These are phyloP conservation scores for Eimeria tenella DNA, from an alignment of 169 alveolate species.

Conservation along the genomic window DNA sequence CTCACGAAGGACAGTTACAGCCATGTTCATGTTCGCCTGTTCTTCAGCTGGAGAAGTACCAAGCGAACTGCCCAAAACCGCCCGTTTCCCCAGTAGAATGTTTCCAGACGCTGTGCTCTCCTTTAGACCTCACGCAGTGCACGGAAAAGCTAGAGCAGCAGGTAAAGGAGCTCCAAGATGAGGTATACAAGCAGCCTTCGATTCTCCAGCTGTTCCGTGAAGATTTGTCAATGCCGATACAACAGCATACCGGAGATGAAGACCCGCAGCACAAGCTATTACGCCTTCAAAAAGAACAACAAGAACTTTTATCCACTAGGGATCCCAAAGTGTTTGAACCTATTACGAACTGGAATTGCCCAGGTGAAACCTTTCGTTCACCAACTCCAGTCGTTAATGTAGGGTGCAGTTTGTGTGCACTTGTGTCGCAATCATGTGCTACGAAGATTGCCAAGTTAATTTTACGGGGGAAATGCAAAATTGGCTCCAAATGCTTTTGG, in stretches of 20 bases:
- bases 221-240: neutral
- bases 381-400: no score
- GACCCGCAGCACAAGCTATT: conserved; percentile 47
- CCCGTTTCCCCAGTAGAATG: conserved; percentile 53
- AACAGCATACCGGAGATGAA: neutral
- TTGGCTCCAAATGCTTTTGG: neutral
- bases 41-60: conserved; percentile 66
- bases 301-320: neutral
- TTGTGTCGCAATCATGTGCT: neutral
- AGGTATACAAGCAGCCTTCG: conserved; percentile 17
- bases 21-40: neutral
- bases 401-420: neutral
- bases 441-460: neutral
- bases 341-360: conserved; percentile 52
- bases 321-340: conserved; percentile 43
- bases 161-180: conserved; percentile 19
- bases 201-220: neutral
- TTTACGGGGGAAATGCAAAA: neutral
- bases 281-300: conserved; percentile 57
- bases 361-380: conserved; percentile 1
- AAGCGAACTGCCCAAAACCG: conserved; percentile 65
- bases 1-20: neutral
- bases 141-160: conserved; percentile 22
- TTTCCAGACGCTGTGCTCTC: conserved; percentile 16
- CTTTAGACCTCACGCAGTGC: conserved; percentile 29